These are phyloP conservation scores for Naumovozyma castellii DNA, from an alignment of 805 yeast species.

Conservation along the genomic window DNA sequence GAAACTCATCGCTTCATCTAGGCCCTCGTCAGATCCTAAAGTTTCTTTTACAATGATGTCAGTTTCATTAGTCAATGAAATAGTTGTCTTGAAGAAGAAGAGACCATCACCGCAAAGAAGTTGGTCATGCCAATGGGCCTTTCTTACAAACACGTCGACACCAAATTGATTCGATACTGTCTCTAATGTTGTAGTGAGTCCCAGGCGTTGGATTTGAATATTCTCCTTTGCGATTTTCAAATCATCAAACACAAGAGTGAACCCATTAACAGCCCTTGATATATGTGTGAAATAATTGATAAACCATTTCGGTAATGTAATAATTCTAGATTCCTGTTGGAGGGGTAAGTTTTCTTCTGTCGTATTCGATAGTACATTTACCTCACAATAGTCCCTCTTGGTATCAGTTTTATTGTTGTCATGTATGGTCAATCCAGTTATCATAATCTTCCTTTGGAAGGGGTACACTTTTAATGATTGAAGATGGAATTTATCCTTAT, in stretches of 20 bases:
- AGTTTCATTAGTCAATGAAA: neutral
- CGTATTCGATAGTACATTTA: too few species aligned
- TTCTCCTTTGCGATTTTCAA: conserved; percentile 4
- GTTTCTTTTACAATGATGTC: too few species aligned
- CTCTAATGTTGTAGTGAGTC: conserved; percentile 1
- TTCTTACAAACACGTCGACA: conserved; percentile 5
- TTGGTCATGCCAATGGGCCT: conserved; percentile 6
- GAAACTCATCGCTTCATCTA: conserved; percentile 2
- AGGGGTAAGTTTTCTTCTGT: too few species aligned
- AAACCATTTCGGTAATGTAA: neutral
- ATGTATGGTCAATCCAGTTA: conserved; percentile 5
- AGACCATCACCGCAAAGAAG: conserved; percentile 5
- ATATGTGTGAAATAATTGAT: neutral
- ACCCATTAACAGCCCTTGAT: neutral
- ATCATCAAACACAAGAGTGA: conserved; percentile 3
- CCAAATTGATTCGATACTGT: neutral
- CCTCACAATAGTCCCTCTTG: too few species aligned
- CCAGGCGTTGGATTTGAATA: conserved; percentile 1
- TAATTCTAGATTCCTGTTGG: neutral
- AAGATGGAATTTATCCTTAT: conserved; percentile 9
- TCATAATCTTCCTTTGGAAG: conserved; percentile 11
- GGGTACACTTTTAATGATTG: conserved; percentile 14
- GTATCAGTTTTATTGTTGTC: too few species aligned
- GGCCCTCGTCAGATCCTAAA: neutral
- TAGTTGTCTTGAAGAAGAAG: neutral